phyloP scores from a whole-genome alignment of 2,329 filamentous ascomycete genomes.

The Trichoderma semiorbis region DNA sequence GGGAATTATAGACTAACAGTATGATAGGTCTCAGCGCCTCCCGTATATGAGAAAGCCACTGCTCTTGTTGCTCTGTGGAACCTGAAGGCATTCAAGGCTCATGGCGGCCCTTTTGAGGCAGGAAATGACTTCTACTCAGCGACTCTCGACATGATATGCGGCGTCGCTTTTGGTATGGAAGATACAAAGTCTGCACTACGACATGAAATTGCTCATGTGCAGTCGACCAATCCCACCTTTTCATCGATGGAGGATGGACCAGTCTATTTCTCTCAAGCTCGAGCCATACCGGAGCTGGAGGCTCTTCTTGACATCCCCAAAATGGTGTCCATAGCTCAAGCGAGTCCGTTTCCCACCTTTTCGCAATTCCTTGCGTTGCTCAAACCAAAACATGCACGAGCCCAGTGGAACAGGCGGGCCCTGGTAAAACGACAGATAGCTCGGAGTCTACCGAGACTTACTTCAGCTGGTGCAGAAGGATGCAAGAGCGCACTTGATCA shows the following conservation, averaged over 20 bases:
- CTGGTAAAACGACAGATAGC: conserved; percentile 25
- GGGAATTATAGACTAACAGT: not conserved
- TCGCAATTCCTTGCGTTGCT: conserved; percentile 26
- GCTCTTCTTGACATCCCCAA: conserved; percentile 26
- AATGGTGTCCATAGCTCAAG: conserved; percentile 26
- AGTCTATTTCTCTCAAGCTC: conserved; percentile 20
- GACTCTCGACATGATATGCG: conserved; percentile 36
- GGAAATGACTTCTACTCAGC: conserved; percentile 31
- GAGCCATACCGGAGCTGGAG: conserved; percentile 22
- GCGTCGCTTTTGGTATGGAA: conserved; percentile 32
- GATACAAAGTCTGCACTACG: conserved; percentile 21
- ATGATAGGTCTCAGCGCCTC: conserved; percentile 33
- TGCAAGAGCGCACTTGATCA: conserved; percentile 32
- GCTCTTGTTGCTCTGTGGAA: conserved; percentile 34
- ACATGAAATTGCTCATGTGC: conserved; percentile 19
- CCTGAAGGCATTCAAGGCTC: conserved; percentile 29
- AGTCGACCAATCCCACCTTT: not conserved
- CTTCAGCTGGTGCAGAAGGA: conserved; percentile 5
- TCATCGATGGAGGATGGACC: not conserved
- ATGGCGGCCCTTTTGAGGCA: conserved; percentile 32
- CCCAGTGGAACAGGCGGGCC: conserved; percentile 25
- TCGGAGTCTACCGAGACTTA: conserved; percentile 23
- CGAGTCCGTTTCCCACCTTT: conserved; percentile 23
- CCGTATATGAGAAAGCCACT: conserved; percentile 32
- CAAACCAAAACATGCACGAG: conserved; percentile 26